These are phyloP conservation scores for Gossypium turneri DNA, from an alignment of 345 rosid species.

Conservation along the genomic window DNA sequence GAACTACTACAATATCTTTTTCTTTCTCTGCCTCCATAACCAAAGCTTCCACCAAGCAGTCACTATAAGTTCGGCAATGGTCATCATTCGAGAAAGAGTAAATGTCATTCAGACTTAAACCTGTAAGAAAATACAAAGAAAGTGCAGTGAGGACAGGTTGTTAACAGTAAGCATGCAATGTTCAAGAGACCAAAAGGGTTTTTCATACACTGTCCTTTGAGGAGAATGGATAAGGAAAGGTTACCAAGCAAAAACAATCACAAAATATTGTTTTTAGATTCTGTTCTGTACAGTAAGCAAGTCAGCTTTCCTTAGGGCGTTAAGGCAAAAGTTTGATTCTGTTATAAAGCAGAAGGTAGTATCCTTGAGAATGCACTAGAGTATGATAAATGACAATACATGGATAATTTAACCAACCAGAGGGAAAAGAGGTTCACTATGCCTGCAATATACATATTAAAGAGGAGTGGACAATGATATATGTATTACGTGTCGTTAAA, in stretches of 20 bases:
- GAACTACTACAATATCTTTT: slow-evolving; percentile 73
- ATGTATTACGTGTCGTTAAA: background rate
- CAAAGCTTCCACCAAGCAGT: slow-evolving; percentile 81
- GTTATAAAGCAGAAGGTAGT: background rate
- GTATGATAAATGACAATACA: background rate
- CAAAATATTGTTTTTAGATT: background rate
- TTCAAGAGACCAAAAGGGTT: background rate
- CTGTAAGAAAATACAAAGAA: slow-evolving; percentile 26
- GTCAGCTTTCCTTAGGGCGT: background rate
- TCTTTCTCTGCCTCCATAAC: slow-evolving; percentile 76
- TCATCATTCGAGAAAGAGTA: slow-evolving; percentile 21
- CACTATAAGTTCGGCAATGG: slow-evolving; percentile 58
- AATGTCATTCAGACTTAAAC: slow-evolving; percentile 23
- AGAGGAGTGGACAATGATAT: background rate
- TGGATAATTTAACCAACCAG: background rate
- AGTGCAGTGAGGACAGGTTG: slow-evolving; percentile 6
- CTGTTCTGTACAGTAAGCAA: slow-evolving; percentile 2
- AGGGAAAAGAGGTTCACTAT: background rate
- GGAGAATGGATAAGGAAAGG: background rate
- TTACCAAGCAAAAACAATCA: background rate
- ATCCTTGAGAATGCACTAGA: background rate
- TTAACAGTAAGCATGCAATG: slow-evolving; percentile 6
- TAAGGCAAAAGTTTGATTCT: background rate
- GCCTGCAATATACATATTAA: background rate
- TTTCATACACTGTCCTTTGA: slow-evolving; percentile 1